Conservation (phyloP, 768 basidiomycete species). For the Tricholoma sp. region DNA sequence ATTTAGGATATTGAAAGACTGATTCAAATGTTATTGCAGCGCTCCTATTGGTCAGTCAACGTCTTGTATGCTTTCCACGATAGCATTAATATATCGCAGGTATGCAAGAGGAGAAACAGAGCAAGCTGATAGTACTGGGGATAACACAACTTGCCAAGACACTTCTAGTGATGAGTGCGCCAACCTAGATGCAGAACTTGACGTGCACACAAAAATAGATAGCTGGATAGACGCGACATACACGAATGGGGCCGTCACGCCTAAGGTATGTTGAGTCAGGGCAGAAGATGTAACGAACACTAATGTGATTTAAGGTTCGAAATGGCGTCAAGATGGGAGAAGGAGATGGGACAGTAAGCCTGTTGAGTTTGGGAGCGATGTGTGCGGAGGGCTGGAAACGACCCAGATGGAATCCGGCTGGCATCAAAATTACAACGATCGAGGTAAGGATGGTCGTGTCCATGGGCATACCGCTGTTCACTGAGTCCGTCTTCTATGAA, state of each 20-base stretch:
- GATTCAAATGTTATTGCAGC: conserved; percentile 30
- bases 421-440: conserved; percentile 82
- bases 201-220: conserved; percentile 48
- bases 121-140: conserved; percentile 51
- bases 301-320: conserved; percentile 37
- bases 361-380: conserved; percentile 90
- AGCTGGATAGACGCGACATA: conserved; percentile 87
- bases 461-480: background rate
- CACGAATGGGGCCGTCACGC: conserved; percentile 53
- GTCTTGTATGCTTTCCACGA: background rate
- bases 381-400: conserved; percentile 94
- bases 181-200: conserved; percentile 40
- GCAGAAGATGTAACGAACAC: background rate
- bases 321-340: conserved; percentile 93
- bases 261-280: conserved; percentile 41
- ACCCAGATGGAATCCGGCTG: conserved; percentile 84
- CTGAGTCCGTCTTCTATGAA: background rate
- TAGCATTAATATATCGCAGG: conserved; percentile 28
- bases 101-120: conserved; percentile 71
- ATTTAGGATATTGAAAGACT: background rate
- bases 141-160: conserved; percentile 44
- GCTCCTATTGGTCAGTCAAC: conserved; percentile 72
- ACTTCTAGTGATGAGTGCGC: conserved; percentile 35
- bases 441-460: conserved; percentile 50
- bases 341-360: conserved; percentile 90